A percentile compares a stretch with the other conserved stretches of the same genome.
These are phyloP conservation scores for Syzygium syzygioides DNA, from an alignment of 441 rosid genomes.

Conservation along the genomic window DNA sequence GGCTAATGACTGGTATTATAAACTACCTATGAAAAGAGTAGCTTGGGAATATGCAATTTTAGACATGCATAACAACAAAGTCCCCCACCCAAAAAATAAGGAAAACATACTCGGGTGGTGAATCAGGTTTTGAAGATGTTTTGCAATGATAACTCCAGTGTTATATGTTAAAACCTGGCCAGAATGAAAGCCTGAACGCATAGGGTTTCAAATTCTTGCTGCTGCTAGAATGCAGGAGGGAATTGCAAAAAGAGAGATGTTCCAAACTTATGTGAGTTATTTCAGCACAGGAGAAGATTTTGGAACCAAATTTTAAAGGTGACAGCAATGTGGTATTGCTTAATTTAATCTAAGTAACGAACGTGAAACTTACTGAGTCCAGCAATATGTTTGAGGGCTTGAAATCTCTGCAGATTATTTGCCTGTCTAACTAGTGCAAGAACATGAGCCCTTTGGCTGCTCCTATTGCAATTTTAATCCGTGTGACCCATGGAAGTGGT, in stretches of 20 bases:
- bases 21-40: not conserved
- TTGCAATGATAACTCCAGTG: fast-evolving
- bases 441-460: not conserved
- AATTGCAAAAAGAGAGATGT: not conserved
- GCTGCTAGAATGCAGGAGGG: not conserved
- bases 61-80: not conserved
- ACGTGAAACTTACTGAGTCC: not conserved
- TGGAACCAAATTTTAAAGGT: not conserved
- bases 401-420: not conserved
- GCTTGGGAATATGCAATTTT: not conserved
- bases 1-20: not conserved
- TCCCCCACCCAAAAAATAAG: not conserved
- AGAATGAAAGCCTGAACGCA: not conserved
- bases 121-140: not conserved
- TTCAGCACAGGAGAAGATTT: not conserved
- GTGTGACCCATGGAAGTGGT: too few relatives aligned
- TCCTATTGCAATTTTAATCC: too few relatives aligned
- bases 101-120: not conserved
- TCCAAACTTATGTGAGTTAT: not conserved
- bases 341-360: not conserved
- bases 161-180: not conserved
- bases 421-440: not conserved
- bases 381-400: not conserved
- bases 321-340: not conserved
- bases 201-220: not conserved